Percentiles rank a stretch among this genome's conserved stretches.
phyloP scores from a whole-genome alignment of 1,284 basidiomycete genomes.

The Ceratobasidium sp. region DNA sequence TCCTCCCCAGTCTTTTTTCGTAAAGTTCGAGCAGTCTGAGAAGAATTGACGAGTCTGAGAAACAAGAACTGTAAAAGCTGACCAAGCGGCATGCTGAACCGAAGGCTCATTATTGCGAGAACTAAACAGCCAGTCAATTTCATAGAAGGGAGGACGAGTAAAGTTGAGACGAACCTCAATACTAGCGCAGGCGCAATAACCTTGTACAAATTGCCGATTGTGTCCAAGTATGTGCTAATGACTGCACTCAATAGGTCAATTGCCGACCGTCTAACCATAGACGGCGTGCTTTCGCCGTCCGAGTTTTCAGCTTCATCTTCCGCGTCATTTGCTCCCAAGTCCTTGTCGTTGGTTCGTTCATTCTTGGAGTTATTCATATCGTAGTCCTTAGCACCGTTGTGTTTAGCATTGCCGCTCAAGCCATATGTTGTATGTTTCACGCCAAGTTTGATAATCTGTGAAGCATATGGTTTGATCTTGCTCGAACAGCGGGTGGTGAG shows the following conservation, averaged over 20 bases:
- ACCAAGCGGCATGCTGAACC: slow-evolving; percentile 93
- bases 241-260: slow-evolving; percentile 90
- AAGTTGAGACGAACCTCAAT: slow-evolving; percentile 63
- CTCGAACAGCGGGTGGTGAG: slow-evolving; percentile 85
- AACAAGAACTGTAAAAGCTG: slow-evolving; percentile 84
- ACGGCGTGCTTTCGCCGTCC: slow-evolving; percentile 98
- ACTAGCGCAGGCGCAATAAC: slow-evolving; percentile 89
- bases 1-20: background rate
- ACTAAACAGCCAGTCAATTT: slow-evolving; percentile 60
- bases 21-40: slow-evolving; percentile 46
- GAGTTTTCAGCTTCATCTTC: slow-evolving; percentile 86
- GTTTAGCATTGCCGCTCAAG: no score
- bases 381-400: no score
- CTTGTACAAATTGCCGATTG: slow-evolving; percentile 82
- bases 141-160: no score
- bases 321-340: no score
- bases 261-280: slow-evolving; percentile 94
- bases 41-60: slow-evolving; percentile 70
- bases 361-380: no score
- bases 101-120: slow-evolving; percentile 96
- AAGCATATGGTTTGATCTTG: slow-evolving; percentile 81
- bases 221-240: slow-evolving; percentile 88
- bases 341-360: no score
- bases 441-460: slow-evolving; percentile 75
- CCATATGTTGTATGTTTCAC: slow-evolving; percentile 90